These are phyloP conservation scores for Carex pumila DNA, from an alignment of 176 grass and related monocot genomes.

Conservation along the genomic window DNA sequence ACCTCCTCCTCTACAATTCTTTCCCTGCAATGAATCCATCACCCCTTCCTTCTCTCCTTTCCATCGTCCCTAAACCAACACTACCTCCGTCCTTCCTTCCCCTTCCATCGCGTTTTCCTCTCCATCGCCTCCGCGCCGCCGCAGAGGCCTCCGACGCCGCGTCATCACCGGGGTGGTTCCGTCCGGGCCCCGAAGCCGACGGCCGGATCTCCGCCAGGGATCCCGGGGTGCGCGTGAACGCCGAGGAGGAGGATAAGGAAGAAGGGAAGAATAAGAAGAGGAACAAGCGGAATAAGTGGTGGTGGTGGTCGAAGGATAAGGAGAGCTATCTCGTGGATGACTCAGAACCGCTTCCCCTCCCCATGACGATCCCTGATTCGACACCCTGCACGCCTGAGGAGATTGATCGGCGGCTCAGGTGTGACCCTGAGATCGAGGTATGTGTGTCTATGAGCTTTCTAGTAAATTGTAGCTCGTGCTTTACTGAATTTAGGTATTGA, in stretches of 20 bases:
- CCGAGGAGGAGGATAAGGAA: conserved; percentile 47
- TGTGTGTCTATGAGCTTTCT: neutral
- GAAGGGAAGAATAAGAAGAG: conserved; percentile 24
- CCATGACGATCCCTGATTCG: conserved; percentile 58
- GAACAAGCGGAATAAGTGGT: conserved; percentile 47
- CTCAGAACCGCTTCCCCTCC: conserved; percentile 69
- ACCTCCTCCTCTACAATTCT: conserved; percentile 16
- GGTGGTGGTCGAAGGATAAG: conserved; percentile 72
- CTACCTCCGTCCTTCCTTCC: neutral
- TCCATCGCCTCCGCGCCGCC: conserved; percentile 21
- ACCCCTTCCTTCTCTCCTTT: conserved; percentile 27
- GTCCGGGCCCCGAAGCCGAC: conserved; percentile 27
- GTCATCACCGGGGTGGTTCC: conserved; percentile 64
- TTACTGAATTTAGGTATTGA: neutral
- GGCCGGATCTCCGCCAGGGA: conserved; percentile 48
- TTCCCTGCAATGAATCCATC: conserved; percentile 32
- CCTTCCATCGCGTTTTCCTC: neutral
- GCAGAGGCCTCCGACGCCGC: conserved; percentile 53
- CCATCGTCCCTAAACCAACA: conserved; percentile 15
- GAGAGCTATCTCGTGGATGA: conserved; percentile 89
- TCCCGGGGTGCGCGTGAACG: conserved; percentile 64
- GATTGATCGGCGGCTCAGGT: conserved; percentile 73
- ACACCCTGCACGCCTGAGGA: conserved; percentile 67
- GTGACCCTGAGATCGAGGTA: conserved; percentile 63
- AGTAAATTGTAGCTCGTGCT: neutral